Percentiles rank a stretch among this genome's conserved stretches.
phyloP scores from a whole-genome alignment of 371 early-diverging fungal species.

The Blakeslea trispora region DNA sequence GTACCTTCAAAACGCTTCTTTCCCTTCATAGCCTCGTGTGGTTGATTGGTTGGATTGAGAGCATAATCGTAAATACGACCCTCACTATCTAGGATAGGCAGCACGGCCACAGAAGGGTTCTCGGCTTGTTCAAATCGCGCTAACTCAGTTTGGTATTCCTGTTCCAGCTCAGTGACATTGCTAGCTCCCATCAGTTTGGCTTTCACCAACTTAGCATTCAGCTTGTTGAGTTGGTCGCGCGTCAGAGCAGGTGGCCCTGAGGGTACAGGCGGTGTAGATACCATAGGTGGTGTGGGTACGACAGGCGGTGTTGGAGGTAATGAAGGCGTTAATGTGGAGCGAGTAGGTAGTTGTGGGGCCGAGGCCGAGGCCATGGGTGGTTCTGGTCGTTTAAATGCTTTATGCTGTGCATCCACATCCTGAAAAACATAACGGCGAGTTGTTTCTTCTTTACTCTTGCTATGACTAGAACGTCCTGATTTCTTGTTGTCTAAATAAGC shows the following conservation, averaged over 20 bases:
- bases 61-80: conserved; percentile 60
- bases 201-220: conserved; percentile 81
- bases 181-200: conserved; percentile 74
- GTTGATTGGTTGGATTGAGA: conserved; percentile 14
- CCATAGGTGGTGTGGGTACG: not conserved
- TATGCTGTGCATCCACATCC: conserved; percentile 20
- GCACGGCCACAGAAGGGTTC: conserved; percentile 33
- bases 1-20: conserved; percentile 55
- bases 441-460: conserved; percentile 7
- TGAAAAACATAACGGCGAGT: conserved; percentile 39
- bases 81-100: conserved; percentile 69
- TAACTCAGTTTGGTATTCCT: conserved; percentile 63
- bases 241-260: conserved; percentile 37
- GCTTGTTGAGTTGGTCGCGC: conserved; percentile 79
- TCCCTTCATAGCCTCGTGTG: conserved; percentile 29
- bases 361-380: not conserved
- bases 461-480: conserved; percentile 10
- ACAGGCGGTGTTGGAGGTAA: not conserved
- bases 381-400: conserved; percentile 21
- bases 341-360: not conserved
- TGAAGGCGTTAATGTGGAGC: conserved; percentile 9
- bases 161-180: conserved; percentile 68
- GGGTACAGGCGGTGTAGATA: not conserved
- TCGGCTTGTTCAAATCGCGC: conserved; percentile 37
- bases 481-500: conserved; percentile 60